Conservation (phyloP, 176 grass and related monocot genomes). For the Oryza punctata region DNA sequence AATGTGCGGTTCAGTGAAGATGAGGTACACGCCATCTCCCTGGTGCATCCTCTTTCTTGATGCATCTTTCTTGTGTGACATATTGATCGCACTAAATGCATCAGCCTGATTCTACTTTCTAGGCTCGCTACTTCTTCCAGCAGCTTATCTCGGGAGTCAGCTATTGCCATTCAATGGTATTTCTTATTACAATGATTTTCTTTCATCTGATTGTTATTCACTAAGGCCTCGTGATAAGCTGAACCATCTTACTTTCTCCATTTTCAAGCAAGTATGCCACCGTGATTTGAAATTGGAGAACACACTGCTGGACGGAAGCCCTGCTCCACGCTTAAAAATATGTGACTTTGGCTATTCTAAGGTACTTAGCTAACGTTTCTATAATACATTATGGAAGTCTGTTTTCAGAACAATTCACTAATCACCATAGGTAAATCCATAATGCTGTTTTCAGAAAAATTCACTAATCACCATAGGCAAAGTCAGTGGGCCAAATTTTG, state of each 20-base stretch:
- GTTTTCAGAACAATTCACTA: conserved; percentile 23
- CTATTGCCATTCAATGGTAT: conserved; percentile 98
- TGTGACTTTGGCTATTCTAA: conserved; percentile 99
- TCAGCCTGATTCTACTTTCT: conserved; percentile 17
- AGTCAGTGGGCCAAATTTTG: background rate
- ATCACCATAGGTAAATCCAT: background rate
- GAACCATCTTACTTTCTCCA: conserved; percentile 25
- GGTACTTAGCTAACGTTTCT: conserved; percentile 41
- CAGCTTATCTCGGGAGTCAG: conserved; percentile 99
- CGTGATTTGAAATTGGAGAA: conserved; percentile 98
- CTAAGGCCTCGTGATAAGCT: conserved; percentile 23
- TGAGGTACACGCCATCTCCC: conserved; percentile 61
- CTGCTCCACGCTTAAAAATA: conserved; percentile 94
- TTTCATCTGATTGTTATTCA: conserved; percentile 28
- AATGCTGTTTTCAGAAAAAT: conserved; percentile 20
- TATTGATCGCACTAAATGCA: background rate
- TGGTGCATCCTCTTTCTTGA: conserved; percentile 25
- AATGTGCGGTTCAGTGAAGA: conserved; percentile 92
- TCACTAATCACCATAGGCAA: background rate
- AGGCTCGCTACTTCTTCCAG: conserved; percentile 97
- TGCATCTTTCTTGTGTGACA: conserved; percentile 1
- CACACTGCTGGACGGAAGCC: conserved; percentile 86
- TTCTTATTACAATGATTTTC: conserved; percentile 36
- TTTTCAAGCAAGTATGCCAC: conserved; percentile 99
- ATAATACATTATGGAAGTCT: background rate